Conservation (phyloP, 768 basidiomycete species). For the Mycena crocata region DNA sequence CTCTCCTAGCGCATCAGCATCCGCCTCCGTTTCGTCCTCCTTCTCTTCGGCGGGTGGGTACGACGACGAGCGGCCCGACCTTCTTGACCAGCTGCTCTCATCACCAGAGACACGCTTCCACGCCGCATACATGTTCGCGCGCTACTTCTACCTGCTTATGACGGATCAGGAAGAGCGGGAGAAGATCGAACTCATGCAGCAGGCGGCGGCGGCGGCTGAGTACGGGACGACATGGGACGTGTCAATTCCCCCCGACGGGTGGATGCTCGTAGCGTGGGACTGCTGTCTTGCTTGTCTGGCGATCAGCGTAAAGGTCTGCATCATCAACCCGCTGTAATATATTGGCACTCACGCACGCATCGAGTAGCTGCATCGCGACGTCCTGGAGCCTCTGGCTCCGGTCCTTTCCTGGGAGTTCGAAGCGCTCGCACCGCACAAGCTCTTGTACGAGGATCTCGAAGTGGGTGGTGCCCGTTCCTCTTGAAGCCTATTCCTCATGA, state of each 20-base stretch:
- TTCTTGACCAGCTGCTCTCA: conserved; percentile 64
- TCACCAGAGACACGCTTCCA: conserved; percentile 75
- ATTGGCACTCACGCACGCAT: not conserved
- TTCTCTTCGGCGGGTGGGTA: conserved; percentile 22
- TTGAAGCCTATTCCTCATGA: conserved; percentile 13
- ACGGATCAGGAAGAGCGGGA: conserved; percentile 23
- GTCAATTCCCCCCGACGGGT: conserved; percentile 37
- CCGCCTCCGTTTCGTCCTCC: too few species aligned
- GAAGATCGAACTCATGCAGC: conserved; percentile 29
- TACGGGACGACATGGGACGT: conserved; percentile 18
- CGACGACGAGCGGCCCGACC: conserved; percentile 40
- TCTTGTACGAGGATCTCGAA: conserved; percentile 65
- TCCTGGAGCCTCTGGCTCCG: conserved; percentile 65
- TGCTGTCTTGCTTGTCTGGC: conserved; percentile 68
- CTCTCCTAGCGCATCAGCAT: conserved; percentile 17
- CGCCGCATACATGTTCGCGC: conserved; percentile 68
- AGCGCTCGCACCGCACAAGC: conserved; percentile 57
- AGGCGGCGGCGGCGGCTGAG: conserved; percentile 10
- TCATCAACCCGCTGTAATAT: not conserved
- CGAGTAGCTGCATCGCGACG: conserved; percentile 71
- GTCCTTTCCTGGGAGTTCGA: conserved; percentile 65
- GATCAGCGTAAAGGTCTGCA: conserved; percentile 67
- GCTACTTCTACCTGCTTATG: conserved; percentile 62
- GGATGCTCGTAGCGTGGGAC: conserved; percentile 63
- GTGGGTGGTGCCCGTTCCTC: conserved; percentile 42